These are phyloP conservation scores for Eimeria praecox DNA, from an alignment of 169 alveolate species.

Conservation along the genomic window DNA sequence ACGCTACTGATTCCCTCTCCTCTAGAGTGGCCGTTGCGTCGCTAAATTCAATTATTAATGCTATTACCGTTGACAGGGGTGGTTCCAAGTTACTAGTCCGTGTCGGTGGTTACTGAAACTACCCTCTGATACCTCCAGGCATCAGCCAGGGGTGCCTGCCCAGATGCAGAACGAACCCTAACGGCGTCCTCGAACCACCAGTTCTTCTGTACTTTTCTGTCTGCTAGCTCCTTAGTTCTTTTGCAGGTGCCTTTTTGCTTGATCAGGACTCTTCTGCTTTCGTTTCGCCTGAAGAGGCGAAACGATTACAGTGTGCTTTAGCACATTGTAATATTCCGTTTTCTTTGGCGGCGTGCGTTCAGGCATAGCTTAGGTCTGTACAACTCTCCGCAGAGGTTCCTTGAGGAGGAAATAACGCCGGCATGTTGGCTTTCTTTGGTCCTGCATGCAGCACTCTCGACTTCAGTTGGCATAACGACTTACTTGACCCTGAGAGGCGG, in stretches of 20 bases:
- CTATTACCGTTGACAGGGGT: background rate
- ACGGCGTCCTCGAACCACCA: background rate
- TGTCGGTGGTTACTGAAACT: background rate
- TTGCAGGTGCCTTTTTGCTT: background rate
- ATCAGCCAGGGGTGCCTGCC: too few relatives aligned
- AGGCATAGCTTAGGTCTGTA: conserved; percentile 47
- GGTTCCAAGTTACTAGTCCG: background rate
- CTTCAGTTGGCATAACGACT: conserved; percentile 19
- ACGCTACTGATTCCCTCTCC: background rate
- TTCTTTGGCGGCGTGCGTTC: background rate
- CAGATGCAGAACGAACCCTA: conserved; percentile 1
- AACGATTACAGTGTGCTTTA: too few relatives aligned
- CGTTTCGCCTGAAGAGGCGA: too few relatives aligned
- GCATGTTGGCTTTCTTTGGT: conserved; percentile 55
- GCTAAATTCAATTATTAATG: background rate
- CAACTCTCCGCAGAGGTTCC: background rate
- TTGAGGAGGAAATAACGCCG: conserved; percentile 29
- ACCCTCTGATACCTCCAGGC: background rate
- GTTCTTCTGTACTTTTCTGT: background rate
- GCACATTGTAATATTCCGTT: background rate
- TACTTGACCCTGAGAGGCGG: conserved; percentile 28
- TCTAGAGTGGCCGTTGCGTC: too few relatives aligned
- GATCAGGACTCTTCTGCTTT: background rate
- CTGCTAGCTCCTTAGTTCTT: background rate
- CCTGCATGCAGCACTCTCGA: conserved; percentile 8